Evolutionary conservation across 1,284 basidiomycete genomes (phyloP).

Genomic region (Papiliotrema nemorosa): DNA sequence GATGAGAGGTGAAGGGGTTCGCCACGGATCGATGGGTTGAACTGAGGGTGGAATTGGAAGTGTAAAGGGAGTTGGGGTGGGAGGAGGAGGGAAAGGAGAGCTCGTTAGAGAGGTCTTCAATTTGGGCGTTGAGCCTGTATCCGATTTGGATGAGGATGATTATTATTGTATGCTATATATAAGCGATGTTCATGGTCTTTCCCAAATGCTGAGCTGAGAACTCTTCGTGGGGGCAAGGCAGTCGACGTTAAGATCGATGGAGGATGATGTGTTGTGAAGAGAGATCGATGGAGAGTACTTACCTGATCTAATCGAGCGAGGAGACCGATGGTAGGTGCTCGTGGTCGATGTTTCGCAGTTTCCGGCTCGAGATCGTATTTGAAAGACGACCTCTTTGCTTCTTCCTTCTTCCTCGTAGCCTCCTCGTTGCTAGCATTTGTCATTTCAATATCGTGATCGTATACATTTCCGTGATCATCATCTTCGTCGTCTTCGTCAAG

Average conservation of each 20-base stretch:
- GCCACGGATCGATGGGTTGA: background rate
- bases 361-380: conserved; percentile 10
- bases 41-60: conserved; percentile 4
- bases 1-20: conserved; percentile 57
- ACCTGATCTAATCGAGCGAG: conserved; percentile 29
- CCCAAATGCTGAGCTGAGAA: background rate
- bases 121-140: conserved; percentile 1
- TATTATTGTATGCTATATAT: conserved; percentile 17
- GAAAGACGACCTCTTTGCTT: no score
- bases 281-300: conserved; percentile 8
- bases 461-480: no score
- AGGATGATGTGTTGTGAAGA: background rate
- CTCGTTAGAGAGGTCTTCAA: conserved; percentile 6
- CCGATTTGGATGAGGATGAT: conserved; percentile 26
- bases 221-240: no score
- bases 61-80: background rate
- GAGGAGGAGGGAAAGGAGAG: conserved; percentile 4
- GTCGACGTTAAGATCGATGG: background rate
- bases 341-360: conserved; percentile 10
- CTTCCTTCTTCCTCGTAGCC: no score
- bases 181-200: background rate
- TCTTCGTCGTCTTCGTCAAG: background rate
- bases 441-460: no score
- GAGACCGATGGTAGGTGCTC: conserved; percentile 35
- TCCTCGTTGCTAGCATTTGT: no score